Conservation (phyloP, 305 asterid species). For the Petunia hybrid region DNA sequence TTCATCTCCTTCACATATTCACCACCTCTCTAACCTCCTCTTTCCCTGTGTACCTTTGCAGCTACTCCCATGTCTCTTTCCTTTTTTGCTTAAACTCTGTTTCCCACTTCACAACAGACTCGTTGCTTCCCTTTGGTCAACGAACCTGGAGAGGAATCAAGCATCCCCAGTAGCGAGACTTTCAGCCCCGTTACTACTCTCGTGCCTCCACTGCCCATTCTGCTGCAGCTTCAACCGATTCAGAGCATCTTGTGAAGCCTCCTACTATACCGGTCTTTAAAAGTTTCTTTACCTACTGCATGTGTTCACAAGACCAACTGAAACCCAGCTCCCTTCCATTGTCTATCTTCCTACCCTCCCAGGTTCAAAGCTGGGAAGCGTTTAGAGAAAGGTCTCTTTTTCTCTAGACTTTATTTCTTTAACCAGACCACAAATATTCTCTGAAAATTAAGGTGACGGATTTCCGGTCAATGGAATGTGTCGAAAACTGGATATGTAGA, state of each 20-base stretch:
- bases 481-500: not conserved
- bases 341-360: not conserved
- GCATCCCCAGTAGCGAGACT: not conserved
- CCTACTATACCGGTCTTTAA: not conserved
- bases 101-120: not conserved
- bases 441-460: not conserved
- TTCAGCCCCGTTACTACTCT: not conserved
- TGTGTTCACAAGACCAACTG: not conserved
- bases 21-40: conserved; percentile 11
- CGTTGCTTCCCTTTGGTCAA: conserved; percentile 5
- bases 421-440: not conserved
- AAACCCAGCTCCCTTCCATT: not conserved
- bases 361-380: not conserved
- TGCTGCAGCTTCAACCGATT: not conserved
- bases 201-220: not conserved
- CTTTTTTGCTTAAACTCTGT: not conserved
- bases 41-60: not conserved
- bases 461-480: not conserved
- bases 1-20: conserved; percentile 6
- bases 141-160: not conserved
- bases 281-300: not conserved
- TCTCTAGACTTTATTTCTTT: not conserved
- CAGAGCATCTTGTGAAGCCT: not conserved
- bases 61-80: not conserved
- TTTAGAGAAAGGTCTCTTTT: not conserved